Percentiles rank a stretch among this genome's conserved stretches.
Evolutionary conservation across 108 stramenopile genomes (phyloP).

Genomic region (Cyclotella atomus): DNA sequence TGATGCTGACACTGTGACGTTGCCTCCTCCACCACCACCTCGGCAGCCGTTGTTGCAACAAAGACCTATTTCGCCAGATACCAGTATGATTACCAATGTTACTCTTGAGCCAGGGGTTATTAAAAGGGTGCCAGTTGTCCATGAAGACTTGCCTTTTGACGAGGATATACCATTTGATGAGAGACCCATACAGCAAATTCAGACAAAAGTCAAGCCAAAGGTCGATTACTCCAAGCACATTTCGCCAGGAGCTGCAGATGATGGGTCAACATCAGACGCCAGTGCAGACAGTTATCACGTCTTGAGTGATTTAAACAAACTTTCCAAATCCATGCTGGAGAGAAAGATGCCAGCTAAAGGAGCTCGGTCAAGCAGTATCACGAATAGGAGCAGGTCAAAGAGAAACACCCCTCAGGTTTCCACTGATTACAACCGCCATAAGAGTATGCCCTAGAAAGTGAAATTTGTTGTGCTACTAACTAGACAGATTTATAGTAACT

Average conservation of each 20-base stretch:
- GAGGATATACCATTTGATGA: conserved; percentile 53
- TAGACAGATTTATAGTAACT: no score
- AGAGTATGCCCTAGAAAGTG: not conserved
- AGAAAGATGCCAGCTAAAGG: conserved; percentile 26
- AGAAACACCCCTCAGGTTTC: not conserved
- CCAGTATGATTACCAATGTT: not conserved
- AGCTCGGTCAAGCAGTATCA: not conserved
- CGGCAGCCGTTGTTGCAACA: not conserved
- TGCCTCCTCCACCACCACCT: not conserved
- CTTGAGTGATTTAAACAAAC: conserved; percentile 33
- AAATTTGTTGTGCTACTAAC: no score
- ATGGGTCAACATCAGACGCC: not conserved
- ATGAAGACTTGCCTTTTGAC: conserved; percentile 33
- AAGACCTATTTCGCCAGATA: not conserved
- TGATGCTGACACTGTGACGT: not conserved
- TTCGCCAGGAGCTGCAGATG: not conserved
- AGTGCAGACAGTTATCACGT: conserved; percentile 29
- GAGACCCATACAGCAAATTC: not conserved
- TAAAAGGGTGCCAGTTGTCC: conserved; percentile 11
- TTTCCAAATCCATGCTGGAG: conserved; percentile 30
- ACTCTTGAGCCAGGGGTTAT: conserved; percentile 14
- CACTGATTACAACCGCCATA: conserved; percentile 1
- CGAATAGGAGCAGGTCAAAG: not conserved
- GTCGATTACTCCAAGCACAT: not conserved
- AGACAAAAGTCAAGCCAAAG: not conserved